Conservation (phyloP, 768 basidiomycete species). For the Tulasnella sp. region DNA sequence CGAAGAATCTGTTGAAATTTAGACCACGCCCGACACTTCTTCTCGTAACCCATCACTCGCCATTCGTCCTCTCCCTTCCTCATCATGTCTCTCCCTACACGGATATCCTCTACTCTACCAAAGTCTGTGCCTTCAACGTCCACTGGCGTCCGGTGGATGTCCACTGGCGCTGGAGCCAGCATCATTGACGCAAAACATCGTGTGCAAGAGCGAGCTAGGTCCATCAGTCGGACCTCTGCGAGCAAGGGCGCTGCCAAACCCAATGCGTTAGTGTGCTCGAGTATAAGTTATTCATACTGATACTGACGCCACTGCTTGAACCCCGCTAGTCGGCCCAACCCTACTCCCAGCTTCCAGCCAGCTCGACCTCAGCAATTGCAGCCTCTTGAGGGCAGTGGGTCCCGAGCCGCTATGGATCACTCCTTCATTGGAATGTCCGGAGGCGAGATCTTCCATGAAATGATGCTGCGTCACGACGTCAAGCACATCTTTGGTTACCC, state of each 20-base stretch:
- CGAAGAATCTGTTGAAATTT: not conserved
- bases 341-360: constrained; percentile 44
- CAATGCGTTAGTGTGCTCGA: not conserved
- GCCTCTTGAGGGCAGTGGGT: constrained; percentile 3
- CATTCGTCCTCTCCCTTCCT: no score
- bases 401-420: constrained; percentile 40
- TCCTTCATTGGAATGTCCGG: constrained; percentile 92
- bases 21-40: not conserved
- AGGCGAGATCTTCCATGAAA: constrained; percentile 98
- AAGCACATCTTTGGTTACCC: constrained; percentile 98
- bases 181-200: constrained; percentile 75
- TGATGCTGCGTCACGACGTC: constrained; percentile 96
- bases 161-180: constrained; percentile 18
- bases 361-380: constrained; percentile 33
- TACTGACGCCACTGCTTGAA: not conserved
- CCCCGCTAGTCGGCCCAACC: constrained; percentile 45
- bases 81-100: constrained; percentile 3
- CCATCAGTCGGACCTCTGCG: constrained; percentile 60
- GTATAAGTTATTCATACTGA: not conserved
- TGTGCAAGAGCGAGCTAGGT: constrained; percentile 67
- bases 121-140: not conserved
- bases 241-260: constrained; percentile 40
- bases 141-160: not conserved
- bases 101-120: not conserved
- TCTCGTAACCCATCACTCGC: not conserved